Evolutionary conservation across 192 early-diverging fungal species (phyloP).

Genomic region (Phycomyces nitens): DNA sequence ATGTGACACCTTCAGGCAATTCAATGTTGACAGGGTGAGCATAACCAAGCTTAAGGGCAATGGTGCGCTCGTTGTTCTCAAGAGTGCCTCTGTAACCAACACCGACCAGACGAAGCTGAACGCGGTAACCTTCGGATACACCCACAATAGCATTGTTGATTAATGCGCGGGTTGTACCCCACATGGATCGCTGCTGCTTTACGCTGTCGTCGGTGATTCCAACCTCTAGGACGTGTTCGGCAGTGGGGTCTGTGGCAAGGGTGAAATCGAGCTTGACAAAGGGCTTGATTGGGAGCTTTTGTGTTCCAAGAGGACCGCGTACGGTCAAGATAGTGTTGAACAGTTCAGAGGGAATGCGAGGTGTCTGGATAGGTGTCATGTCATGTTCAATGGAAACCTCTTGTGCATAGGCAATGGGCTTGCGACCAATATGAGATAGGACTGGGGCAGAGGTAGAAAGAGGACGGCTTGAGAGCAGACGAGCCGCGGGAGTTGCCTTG

Average conservation of each 20-base stretch:
- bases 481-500: neutral
- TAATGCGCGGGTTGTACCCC: slow-evolving; percentile 94
- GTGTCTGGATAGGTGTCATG: slow-evolving; percentile 58
- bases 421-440: slow-evolving; percentile 80
- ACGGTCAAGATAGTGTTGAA: slow-evolving; percentile 68
- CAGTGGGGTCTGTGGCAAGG: slow-evolving; percentile 16
- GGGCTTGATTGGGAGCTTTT: slow-evolving; percentile 77
- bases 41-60: slow-evolving; percentile 84
- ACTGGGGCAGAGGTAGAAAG: slow-evolving; percentile 24
- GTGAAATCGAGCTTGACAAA: slow-evolving; percentile 56
- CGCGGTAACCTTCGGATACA: slow-evolving; percentile 84
- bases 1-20: slow-evolving; percentile 78
- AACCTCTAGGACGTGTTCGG: slow-evolving; percentile 48
- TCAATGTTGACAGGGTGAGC: slow-evolving; percentile 77
- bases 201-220: slow-evolving; percentile 53
- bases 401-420: slow-evolving; percentile 66
- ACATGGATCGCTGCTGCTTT: slow-evolving; percentile 85
- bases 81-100: slow-evolving; percentile 91
- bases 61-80: slow-evolving; percentile 54
- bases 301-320: slow-evolving; percentile 77
- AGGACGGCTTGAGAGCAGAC: neutral
- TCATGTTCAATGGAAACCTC: slow-evolving; percentile 73
- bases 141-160: slow-evolving; percentile 84
- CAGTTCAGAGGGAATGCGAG: slow-evolving; percentile 56
- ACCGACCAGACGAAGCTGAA: slow-evolving; percentile 83